Percentiles rank a stretch among this genome's conserved stretches.
phyloP scores from a whole-genome alignment of 2,329 filamentous ascomycete species.

The Claviceps africana region DNA sequence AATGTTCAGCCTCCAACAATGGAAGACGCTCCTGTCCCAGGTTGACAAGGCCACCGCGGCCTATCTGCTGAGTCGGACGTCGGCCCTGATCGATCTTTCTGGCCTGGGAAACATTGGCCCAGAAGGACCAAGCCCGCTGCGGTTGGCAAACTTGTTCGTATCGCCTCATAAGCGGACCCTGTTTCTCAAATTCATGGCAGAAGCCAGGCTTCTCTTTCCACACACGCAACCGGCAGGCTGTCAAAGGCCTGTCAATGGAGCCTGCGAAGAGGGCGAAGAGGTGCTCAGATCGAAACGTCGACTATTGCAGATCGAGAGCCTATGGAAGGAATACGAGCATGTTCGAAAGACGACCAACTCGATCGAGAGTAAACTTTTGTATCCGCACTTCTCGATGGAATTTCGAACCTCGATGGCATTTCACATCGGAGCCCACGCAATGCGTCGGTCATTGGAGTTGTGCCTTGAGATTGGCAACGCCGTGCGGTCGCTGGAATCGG shows the following conservation, averaged over 20 bases:
- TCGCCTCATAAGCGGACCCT: slow-evolving; percentile 9
- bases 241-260: neutral
- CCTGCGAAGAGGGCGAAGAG: neutral
- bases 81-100: slow-evolving; percentile 23
- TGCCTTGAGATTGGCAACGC: slow-evolving; percentile 9
- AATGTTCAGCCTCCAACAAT: slow-evolving; percentile 12
- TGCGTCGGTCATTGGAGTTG: slow-evolving; percentile 11
- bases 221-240: neutral
- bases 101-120: slow-evolving; percentile 12
- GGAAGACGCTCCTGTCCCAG: slow-evolving; percentile 13
- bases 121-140: slow-evolving; percentile 4
- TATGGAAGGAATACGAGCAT: slow-evolving; percentile 18
- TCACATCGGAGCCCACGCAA: slow-evolving; percentile 13
- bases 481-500: neutral
- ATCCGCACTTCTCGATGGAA: slow-evolving; percentile 13
- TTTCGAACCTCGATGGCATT: slow-evolving; percentile 19
- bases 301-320: slow-evolving; percentile 20
- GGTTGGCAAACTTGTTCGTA: slow-evolving; percentile 15
- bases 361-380: slow-evolving; percentile 22
- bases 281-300: slow-evolving; percentile 12
- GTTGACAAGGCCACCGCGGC: slow-evolving; percentile 9
- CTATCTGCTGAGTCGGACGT: slow-evolving; percentile 19
- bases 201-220: slow-evolving; percentile 6
- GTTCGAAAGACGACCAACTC: slow-evolving; percentile 16
- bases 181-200: slow-evolving; percentile 13